Evolutionary conservation across 2,329 filamentous ascomycete species (phyloP), one percentile per base, ranked within the genome.

Genomic region (Tolypocladium endophyticum): DNA sequence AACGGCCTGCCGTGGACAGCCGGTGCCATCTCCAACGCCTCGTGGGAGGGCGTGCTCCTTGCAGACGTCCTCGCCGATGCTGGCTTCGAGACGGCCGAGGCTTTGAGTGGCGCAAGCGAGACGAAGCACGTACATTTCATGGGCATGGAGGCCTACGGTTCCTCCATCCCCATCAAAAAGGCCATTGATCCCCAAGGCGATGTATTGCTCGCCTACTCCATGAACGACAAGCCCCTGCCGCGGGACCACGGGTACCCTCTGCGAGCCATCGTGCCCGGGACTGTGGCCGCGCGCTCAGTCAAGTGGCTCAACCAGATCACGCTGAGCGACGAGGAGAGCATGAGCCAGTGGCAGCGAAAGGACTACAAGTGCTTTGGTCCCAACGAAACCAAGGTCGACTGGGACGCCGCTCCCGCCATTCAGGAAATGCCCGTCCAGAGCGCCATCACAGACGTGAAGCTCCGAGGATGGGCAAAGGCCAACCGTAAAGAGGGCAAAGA

Each of bases 321-420:
- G 0, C 75, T 89, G 1, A 82, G 84, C 45, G 83, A 85, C 59
- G 86, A 89, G 63, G 87, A 89, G 70, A 86, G 84, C 64, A 72
- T 78, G 4, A 85, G 80, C 52, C 81, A 87, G 67, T 87, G 85
- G 85, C 85, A 88, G 67, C 77, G 82, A 28, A 78, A 81, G 23
- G 86, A 89, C 68, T 88, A 89, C 72, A 88, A 88, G 69, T 83
- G 81, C 66, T 87, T 88, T 61, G 84, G 85, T 0, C 85, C 86
- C 4, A 87, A 87, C 66, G 78, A 85, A 68, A 74, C 74, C 38
- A 77, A 79, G 28, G 79, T 83, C 7, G 79, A 87, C 69, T 88
- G 85, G 85, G 81, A 84, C 56, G 74, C 75, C 30, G 85, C 86
- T 9, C 81, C 80, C 14, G 78, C 83, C 2, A 88, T 88, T 36